These are phyloP conservation scores for Saksenaea vasiformis DNA, from an alignment of 371 early-diverging fungal species.

Conservation along the genomic window DNA sequence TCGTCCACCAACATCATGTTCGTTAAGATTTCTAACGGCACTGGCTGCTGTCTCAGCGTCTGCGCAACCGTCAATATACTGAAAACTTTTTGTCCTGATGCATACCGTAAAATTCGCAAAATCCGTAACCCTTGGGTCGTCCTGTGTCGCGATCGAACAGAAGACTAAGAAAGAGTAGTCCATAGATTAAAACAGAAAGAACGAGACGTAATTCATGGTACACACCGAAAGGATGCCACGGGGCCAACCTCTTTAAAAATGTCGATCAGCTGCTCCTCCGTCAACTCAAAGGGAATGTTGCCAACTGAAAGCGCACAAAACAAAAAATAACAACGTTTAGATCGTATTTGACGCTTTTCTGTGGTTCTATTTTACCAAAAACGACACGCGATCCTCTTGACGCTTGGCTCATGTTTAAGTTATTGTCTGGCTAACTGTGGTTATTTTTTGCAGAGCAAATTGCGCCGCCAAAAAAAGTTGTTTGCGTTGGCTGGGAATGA, in stretches of 20 bases:
- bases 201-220: too few relatives aligned
- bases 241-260: constrained; percentile 91
- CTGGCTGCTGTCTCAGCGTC: constrained; percentile 81
- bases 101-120: constrained; percentile 80
- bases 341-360: not conserved
- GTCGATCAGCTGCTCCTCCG: constrained; percentile 88
- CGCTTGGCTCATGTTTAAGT: constrained; percentile 25
- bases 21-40: constrained; percentile 82
- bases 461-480: too few relatives aligned
- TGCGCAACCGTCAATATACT: constrained; percentile 17
- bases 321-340: not conserved
- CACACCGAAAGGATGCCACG: constrained; percentile 73
- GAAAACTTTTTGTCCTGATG: constrained; percentile 12
- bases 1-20: constrained; percentile 82
- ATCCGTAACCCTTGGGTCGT: constrained; percentile 90
- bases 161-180: constrained; percentile 48
- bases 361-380: constrained; percentile 42
- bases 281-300: constrained; percentile 84
- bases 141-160: constrained; percentile 88
- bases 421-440: too few relatives aligned
- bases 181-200: not conserved
- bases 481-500: too few relatives aligned
- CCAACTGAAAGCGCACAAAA: constrained; percentile 53
- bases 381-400: constrained; percentile 58
- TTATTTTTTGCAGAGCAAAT: too few relatives aligned